phyloP scores from a whole-genome alignment of 2,329 filamentous ascomycete species.

The Raffaelea arxii region DNA sequence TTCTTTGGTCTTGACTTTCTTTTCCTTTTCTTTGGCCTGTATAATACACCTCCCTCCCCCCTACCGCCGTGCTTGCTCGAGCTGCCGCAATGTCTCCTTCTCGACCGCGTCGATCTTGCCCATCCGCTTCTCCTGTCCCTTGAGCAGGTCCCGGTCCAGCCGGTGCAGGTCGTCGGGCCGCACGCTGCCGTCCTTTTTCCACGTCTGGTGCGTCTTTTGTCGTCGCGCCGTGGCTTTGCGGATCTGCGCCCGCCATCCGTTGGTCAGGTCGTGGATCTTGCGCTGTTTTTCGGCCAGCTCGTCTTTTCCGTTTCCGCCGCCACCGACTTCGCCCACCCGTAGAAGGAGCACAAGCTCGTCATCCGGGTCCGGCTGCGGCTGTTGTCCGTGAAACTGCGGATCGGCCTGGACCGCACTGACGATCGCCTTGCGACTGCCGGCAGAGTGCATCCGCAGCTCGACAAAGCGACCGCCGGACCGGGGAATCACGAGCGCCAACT shows the following conservation, averaged over 20 bases:
- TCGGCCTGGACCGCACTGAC: slow-evolving; percentile 13
- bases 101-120: slow-evolving; percentile 39
- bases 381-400: slow-evolving; percentile 15
- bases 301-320: not conserved
- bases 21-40: too few species aligned
- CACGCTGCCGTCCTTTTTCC: slow-evolving; percentile 33
- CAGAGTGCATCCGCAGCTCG: slow-evolving; percentile 16
- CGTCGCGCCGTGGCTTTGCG: slow-evolving; percentile 28
- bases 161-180: slow-evolving; percentile 30
- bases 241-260: slow-evolving; percentile 41
- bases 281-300: slow-evolving; percentile 24
- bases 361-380: slow-evolving; percentile 40
- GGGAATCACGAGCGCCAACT: slow-evolving; percentile 15
- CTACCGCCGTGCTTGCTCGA: slow-evolving; percentile 17
- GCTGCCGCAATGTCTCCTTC: slow-evolving; percentile 34
- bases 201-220: slow-evolving; percentile 37
- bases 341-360: slow-evolving; percentile 50
- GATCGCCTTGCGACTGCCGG: slow-evolving; percentile 12
- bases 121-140: slow-evolving; percentile 43
- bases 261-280: slow-evolving; percentile 34
- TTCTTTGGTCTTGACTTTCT: too few species aligned
- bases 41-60: too few species aligned
- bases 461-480: slow-evolving; percentile 13
- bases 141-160: slow-evolving; percentile 38
- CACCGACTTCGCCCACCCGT: slow-evolving; percentile 33